Evolutionary conservation across 805 yeast genomes (phyloP).

Genomic region (Kuraishia capsulata): DNA sequence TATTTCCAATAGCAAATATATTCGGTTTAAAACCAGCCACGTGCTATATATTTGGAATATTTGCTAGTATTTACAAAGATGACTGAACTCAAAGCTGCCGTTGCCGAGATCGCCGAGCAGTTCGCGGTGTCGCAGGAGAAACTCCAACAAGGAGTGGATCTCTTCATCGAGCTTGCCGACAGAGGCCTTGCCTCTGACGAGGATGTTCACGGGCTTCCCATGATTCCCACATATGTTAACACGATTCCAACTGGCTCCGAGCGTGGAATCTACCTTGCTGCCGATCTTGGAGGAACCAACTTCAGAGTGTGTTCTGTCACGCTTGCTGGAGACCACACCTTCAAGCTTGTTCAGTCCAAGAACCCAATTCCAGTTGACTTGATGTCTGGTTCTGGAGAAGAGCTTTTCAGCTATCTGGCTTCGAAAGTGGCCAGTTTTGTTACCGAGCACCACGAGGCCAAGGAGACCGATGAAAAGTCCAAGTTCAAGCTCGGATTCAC

Average conservation of each 20-base stretch:
- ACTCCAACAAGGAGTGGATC: slow-evolving; percentile 37
- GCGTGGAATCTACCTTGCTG: slow-evolving; percentile 76
- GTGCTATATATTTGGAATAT: no score
- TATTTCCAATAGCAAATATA: no score
- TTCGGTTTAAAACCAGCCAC: no score
- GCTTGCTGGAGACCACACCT: slow-evolving; percentile 73
- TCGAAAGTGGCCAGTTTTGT: slow-evolving; percentile 58
- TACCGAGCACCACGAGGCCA: slow-evolving; percentile 47
- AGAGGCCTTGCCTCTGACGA: slow-evolving; percentile 41
- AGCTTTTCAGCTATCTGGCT: slow-evolving; percentile 70
- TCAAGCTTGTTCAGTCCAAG: slow-evolving; percentile 66
- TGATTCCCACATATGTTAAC: slow-evolving; percentile 92
- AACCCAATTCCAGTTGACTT: slow-evolving; percentile 70
- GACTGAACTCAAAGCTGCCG: slow-evolving; percentile 2
- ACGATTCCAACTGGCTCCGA: slow-evolving; percentile 81
- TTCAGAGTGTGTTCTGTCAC: slow-evolving; percentile 88
- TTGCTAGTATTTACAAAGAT: no score
- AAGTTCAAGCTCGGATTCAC: slow-evolving; percentile 80
- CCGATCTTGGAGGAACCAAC: slow-evolving; percentile 94
- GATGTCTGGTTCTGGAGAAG: slow-evolving; percentile 53
- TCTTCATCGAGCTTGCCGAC: slow-evolving; percentile 54
- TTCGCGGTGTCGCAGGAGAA: slow-evolving; percentile 33
- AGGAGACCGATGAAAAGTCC: slow-evolving; percentile 9
- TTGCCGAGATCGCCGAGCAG: slow-evolving; percentile 22
- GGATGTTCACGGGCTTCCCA: slow-evolving; percentile 51